These are phyloP conservation scores for Colletotrichum tamarilloi DNA, from an alignment of 2,329 filamentous ascomycete genomes.

Conservation along the genomic window DNA sequence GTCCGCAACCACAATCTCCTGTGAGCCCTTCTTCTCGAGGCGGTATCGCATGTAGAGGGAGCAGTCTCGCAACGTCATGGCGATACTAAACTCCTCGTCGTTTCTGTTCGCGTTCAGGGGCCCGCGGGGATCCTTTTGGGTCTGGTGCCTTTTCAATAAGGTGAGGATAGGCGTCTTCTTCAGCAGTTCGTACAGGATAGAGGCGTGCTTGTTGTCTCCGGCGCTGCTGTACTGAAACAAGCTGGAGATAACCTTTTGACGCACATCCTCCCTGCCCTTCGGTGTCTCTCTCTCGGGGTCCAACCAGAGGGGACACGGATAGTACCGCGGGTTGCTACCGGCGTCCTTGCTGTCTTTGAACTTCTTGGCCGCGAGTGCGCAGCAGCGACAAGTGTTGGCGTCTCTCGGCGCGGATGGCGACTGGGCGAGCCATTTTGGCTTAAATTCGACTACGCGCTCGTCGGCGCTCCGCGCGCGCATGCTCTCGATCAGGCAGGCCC, in stretches of 20 bases:
- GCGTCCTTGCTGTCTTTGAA: conserved; percentile 39
- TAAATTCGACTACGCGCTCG: conserved; percentile 73
- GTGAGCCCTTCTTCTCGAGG: neutral
- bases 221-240: conserved; percentile 14
- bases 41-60: conserved; percentile 72
- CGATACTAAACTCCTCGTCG: conserved; percentile 67
- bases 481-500: conserved; percentile 76
- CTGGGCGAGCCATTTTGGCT: conserved; percentile 86
- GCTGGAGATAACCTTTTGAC: conserved; percentile 7
- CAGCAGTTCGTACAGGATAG: conserved; percentile 12
- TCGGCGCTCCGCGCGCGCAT: conserved; percentile 62
- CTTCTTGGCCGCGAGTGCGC: conserved; percentile 66
- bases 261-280: neutral
- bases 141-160: conserved; percentile 41
- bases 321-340: conserved; percentile 20
- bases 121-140: conserved; percentile 54
- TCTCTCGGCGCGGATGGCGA: conserved; percentile 75
- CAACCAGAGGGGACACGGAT: conserved; percentile 34
- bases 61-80: conserved; percentile 86
- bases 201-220: conserved; percentile 17
- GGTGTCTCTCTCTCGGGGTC: conserved; percentile 14
- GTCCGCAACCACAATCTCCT: conserved; percentile 25
- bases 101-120: conserved; percentile 54
- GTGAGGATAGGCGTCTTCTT: neutral
- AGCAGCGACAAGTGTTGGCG: conserved; percentile 78